These are phyloP conservation scores for Carex littledalei DNA, from an alignment of 176 grass and related monocot species.

Conservation along the genomic window DNA sequence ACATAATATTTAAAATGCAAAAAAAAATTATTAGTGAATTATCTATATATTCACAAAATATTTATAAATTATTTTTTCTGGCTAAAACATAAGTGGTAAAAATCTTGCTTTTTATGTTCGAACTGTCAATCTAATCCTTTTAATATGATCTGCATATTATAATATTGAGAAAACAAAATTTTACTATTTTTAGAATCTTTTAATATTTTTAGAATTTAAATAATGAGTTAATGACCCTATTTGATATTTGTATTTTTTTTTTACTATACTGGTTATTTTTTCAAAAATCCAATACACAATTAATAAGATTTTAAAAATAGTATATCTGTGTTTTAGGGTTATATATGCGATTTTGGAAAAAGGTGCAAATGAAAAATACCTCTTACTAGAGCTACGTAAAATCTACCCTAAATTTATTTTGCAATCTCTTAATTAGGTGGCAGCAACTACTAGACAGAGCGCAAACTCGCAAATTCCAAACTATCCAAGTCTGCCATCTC, in stretches of 20 bases:
- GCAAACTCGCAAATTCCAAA: slow-evolving; percentile 76
- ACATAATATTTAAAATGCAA: too few relatives aligned
- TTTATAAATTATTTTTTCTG: neutral
- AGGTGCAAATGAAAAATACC: neutral
- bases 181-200: neutral
- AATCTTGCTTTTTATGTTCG: neutral
- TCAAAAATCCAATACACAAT: neutral
- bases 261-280: neutral
- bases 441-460: slow-evolving; percentile 73
- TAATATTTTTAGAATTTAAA: neutral
- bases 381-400: neutral
- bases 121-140: neutral
- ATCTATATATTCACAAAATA: too few relatives aligned
- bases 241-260: slow-evolving; percentile 9
- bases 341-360: neutral
- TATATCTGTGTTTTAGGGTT: neutral
- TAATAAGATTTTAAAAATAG: neutral
- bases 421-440: slow-evolving; percentile 41
- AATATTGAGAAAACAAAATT: neutral
- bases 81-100: neutral
- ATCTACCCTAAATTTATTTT: neutral
- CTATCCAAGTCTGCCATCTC: slow-evolving; percentile 81
- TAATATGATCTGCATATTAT: neutral
- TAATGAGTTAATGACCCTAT: neutral
- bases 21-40: too few relatives aligned